A percentile compares a stretch with the other conserved stretches of the same genome.
phyloP scores from a whole-genome alignment of 345 rosid genomes.

The Camelina hispida region DNA sequence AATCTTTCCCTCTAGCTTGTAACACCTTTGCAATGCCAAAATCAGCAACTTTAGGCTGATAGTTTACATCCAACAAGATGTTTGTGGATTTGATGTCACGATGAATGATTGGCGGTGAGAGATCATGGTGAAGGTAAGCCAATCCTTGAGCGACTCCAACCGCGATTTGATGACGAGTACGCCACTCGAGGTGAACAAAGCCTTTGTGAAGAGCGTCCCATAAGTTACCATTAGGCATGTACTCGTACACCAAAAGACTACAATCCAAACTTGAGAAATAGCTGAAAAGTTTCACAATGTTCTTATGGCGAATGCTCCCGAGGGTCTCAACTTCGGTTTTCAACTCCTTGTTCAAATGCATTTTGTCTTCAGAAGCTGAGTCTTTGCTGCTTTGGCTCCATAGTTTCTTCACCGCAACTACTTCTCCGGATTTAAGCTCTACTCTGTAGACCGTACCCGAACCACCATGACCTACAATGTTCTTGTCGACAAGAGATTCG shows the following conservation, averaged over 20 bases:
- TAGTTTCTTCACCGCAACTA: constrained; percentile 83
- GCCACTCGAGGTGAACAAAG: constrained; percentile 66
- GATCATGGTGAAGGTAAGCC: constrained; percentile 92
- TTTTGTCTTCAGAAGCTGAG: constrained; percentile 55
- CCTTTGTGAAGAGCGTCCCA: constrained; percentile 90
- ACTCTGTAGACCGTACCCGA: constrained; percentile 82
- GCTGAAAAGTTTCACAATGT: constrained; percentile 85
- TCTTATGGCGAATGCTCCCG: constrained; percentile 84
- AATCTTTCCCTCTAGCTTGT: constrained; percentile 86
- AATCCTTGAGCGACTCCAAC: constrained; percentile 91
- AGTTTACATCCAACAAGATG: constrained; percentile 71
- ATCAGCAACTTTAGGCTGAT: constrained; percentile 90
- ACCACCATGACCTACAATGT: constrained; percentile 91
- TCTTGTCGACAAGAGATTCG: constrained; percentile 73
- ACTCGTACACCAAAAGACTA: constrained; percentile 83
- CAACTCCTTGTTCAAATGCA: constrained; percentile 59
- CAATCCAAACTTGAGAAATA: constrained; percentile 72
- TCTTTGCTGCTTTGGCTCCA: constrained; percentile 67
- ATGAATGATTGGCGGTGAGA: constrained; percentile 74
- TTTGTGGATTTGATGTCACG: constrained; percentile 94
- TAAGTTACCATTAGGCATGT: constrained; percentile 90
- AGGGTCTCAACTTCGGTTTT: constrained; percentile 92
- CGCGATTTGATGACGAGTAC: constrained; percentile 83
- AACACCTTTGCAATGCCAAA: constrained; percentile 95
- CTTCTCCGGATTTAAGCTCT: constrained; percentile 65